phyloP scores from a whole-genome alignment of 306 rosid genomes.

The Lathyrus oleraceus region DNA sequence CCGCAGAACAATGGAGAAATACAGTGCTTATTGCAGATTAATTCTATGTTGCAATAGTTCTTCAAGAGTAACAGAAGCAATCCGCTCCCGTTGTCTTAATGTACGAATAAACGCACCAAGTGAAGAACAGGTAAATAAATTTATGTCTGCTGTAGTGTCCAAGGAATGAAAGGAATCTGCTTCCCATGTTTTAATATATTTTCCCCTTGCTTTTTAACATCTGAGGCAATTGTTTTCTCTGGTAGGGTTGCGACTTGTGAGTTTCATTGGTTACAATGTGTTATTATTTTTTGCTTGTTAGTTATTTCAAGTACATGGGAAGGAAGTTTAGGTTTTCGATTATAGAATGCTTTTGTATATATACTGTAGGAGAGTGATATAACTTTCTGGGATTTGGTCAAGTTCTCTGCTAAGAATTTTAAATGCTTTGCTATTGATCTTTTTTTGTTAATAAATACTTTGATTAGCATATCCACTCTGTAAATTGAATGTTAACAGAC shows the following conservation, averaged over 20 bases:
- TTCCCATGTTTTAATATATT: background rate
- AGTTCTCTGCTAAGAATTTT: background rate
- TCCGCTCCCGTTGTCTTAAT: constrained; percentile 92
- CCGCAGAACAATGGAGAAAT: constrained; percentile 96
- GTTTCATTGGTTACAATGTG: constrained; percentile 1
- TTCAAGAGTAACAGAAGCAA: constrained; percentile 95
- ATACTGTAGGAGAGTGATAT: background rate
- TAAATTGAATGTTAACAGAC: constrained; percentile 17
- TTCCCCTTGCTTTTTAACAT: background rate
- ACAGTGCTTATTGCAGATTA: constrained; percentile 85
- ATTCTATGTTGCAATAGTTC: constrained; percentile 95
- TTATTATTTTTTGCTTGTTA: background rate
- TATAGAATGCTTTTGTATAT: background rate
- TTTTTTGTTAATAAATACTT: background rate
- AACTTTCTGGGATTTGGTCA: constrained; percentile 4
- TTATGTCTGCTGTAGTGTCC: background rate
- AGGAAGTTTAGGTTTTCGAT: constrained; percentile 5
- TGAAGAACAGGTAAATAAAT: constrained; percentile 68
- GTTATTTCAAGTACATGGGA: constrained; percentile 9
- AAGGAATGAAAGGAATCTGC: background rate
- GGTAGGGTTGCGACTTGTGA: background rate
- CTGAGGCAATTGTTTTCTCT: background rate
- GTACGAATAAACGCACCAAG: constrained; percentile 85
- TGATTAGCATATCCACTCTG: constrained; percentile 5
- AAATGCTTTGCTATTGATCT: background rate